Evolutionary conservation across 2,329 filamentous ascomycete genomes (phyloP).

Genomic region (Verticillium zaregamsianum): DNA sequence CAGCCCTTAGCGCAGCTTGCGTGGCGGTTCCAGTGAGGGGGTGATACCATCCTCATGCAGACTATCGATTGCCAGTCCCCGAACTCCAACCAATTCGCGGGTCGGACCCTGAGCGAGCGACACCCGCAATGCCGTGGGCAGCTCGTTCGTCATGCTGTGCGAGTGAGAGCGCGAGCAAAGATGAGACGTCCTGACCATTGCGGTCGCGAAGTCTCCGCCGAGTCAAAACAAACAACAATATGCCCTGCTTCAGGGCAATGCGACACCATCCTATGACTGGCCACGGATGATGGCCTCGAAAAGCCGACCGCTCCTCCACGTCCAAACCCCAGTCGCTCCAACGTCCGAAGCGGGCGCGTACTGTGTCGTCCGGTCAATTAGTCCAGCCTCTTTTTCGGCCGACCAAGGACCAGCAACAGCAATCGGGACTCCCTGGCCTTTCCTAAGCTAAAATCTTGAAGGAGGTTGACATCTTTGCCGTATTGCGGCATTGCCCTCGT

Average conservation of each 20-base stretch:
- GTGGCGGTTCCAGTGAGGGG: conserved; percentile 21
- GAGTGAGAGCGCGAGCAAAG: background rate
- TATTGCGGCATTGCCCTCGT: background rate
- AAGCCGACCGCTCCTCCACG: background rate
- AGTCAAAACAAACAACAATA: background rate
- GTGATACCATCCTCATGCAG: conserved; percentile 16
- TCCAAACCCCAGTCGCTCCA: background rate
- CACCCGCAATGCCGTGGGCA: background rate
- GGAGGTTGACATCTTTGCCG: background rate
- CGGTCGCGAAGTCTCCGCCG: background rate
- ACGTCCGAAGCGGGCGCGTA: background rate
- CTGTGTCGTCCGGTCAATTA: background rate
- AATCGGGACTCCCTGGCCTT: too few relatives aligned
- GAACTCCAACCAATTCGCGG: background rate
- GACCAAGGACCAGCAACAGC: background rate
- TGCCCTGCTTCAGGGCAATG: conserved; percentile 1
- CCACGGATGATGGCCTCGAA: conserved; percentile 5
- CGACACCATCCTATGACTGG: conserved; percentile 8
- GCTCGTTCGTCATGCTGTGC: background rate
- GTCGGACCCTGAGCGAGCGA: background rate
- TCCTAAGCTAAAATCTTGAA: too few relatives aligned
- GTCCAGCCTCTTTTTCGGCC: background rate
- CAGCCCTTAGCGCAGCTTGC: conserved; percentile 20
- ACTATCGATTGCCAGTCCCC: conserved; percentile 1
- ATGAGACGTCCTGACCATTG: background rate